Base-by-base conservation (phyloP, 2,329 filamentous ascomycete species). In the Cytospora piceicola region DNA sequence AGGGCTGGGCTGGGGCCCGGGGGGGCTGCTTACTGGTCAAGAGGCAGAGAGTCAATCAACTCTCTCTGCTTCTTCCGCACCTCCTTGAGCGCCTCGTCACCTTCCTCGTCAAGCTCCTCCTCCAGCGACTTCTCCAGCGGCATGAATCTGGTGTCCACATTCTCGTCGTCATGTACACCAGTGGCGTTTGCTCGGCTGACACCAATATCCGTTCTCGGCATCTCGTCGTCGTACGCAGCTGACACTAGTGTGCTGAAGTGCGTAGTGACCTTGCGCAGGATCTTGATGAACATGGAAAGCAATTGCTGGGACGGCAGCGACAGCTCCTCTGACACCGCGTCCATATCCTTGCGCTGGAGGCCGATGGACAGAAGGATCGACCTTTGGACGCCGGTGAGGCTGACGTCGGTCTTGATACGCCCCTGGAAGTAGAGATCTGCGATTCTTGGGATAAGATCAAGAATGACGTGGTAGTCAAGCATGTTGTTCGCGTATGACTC, bases 401-500 rank as follows among this genome's bases (percentile, higher is more conserved):
- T 89, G 71, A 97, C 83, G 58, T 82, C 82, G 42, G 80, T 77
- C 72, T 84, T 87, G 22, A 98, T 81, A 12, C 89, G 87, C 57
- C 92, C 91, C 0, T 87, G 88, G 78, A 99, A 99, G 81, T 94
- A 97, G 30, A 96, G 85, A 29, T 84, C 83, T 1, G 95, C 90
- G 69, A 99, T 88, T 1, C 84, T 86, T 0, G 95, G 95, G 64
- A 99, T 84, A 73, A 99, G 87, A 75, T 99, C 96, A 32, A 98
- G 85, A 63, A 99, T 95, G 71, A 97, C 94, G 74, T 97, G 96
- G 81, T 98, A 97, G 78, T 99, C 96, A 52, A 99, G 88, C 85
- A 97, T 91, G 78, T 96, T 97, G 78, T 96, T 96, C 20, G 95
- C 92, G 73, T 99, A 99, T 53, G 91, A 94, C 75, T 97, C 94